Evolutionary conservation across 208 protist species (phyloP).

Genomic region (Crithidia expoeki): DNA sequence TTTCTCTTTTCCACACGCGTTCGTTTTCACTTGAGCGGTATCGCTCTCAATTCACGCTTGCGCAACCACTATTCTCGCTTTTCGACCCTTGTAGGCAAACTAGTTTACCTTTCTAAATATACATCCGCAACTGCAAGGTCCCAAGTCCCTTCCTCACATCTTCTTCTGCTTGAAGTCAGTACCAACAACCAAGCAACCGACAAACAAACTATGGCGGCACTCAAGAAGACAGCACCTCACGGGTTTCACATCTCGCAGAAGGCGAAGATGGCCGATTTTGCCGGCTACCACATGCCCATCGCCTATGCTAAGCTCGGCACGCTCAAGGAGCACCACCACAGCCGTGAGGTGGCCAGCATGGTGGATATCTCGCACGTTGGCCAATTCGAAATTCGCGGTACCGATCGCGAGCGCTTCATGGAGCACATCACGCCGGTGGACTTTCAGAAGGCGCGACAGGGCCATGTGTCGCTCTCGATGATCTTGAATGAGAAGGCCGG

Average conservation of each 20-base stretch:
- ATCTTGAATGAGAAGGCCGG: conserved; percentile 93
- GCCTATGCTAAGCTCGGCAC: conserved; percentile 85
- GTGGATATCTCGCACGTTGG: conserved; percentile 98
- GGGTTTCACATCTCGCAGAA: conserved; percentile 78
- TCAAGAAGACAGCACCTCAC: conserved; percentile 80
- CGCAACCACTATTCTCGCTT: neutral
- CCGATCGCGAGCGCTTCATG: conserved; percentile 92
- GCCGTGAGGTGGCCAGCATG: conserved; percentile 78
- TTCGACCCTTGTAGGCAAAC: neutral
- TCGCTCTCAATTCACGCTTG: neutral
- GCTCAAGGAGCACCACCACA: conserved; percentile 91
- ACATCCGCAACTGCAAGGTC: neutral
- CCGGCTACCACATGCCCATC: conserved; percentile 96
- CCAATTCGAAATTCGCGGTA: conserved; percentile 87
- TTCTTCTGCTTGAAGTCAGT: too few relatives aligned
- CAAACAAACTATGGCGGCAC: conserved; percentile 34
- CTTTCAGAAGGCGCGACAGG: conserved; percentile 47
- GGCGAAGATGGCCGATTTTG: conserved; percentile 95
- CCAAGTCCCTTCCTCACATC: neutral
- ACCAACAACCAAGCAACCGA: too few relatives aligned
- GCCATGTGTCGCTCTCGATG: conserved; percentile 79
- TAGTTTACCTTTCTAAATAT: too few relatives aligned
- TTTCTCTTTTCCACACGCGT: neutral
- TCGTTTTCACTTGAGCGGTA: neutral
- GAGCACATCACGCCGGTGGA: conserved; percentile 91